phyloP scores from a whole-genome alignment of 2,329 filamentous ascomycete species.

The Ophiocordyceps australis region DNA sequence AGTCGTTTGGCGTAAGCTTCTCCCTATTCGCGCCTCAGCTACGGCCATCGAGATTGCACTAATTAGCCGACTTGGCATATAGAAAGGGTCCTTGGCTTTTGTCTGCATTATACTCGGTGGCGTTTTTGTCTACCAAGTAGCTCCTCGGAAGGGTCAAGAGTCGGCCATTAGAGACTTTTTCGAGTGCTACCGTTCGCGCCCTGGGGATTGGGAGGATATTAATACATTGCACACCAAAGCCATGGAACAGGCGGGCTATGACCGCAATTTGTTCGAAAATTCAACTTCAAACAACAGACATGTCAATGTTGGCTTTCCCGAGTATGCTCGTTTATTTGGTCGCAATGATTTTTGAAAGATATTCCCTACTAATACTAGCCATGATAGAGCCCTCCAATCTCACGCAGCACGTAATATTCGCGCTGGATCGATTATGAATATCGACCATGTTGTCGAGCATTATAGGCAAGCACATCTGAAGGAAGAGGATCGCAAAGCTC shows the following conservation, averaged over 20 bases:
- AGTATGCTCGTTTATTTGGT: too few species aligned
- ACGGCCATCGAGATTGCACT: too few species aligned
- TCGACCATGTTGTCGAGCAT: constrained; percentile 38
- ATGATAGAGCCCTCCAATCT: constrained; percentile 31
- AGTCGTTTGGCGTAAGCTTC: constrained; percentile 36
- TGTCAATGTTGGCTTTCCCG: constrained; percentile 35
- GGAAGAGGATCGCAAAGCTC: constrained; percentile 35
- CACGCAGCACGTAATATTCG: constrained; percentile 33
- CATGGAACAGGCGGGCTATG: constrained; percentile 36
- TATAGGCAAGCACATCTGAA: constrained; percentile 34
- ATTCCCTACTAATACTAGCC: too few species aligned
- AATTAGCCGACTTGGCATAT: too few species aligned
- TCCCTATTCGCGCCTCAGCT: background rate
- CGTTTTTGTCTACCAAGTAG: constrained; percentile 27
- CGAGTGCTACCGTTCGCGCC: constrained; percentile 24
- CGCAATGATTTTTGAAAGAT: too few species aligned
- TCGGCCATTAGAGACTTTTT: constrained; percentile 27
- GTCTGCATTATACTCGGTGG: constrained; percentile 24
- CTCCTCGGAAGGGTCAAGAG: constrained; percentile 30
- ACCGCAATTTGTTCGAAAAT: constrained; percentile 35
- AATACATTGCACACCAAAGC: constrained; percentile 32
- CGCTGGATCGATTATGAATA: constrained; percentile 32
- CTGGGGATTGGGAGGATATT: constrained; percentile 30
- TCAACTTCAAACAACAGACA: constrained; percentile 21
- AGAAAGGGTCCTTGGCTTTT: constrained; percentile 30